Conservation (phyloP, 768 basidiomycete genomes). For the Leccinum arenicola region DNA sequence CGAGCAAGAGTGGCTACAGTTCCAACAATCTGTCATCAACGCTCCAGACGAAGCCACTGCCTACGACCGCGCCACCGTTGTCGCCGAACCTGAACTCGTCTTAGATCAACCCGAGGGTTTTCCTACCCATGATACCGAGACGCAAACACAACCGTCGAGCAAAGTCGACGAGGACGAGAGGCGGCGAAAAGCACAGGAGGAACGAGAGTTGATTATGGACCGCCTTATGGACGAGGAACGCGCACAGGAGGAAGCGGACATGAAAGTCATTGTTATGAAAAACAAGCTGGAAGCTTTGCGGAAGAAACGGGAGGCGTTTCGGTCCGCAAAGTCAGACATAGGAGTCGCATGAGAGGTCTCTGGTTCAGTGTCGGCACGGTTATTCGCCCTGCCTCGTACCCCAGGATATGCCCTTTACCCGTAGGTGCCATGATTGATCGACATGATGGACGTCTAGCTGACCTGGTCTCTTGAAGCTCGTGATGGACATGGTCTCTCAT, state of each 20-base stretch:
- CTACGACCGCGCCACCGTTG: background rate
- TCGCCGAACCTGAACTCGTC: constrained; percentile 48
- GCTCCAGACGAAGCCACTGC: constrained; percentile 47
- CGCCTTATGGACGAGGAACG: constrained; percentile 80
- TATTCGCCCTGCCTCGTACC: background rate
- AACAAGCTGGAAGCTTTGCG: constrained; percentile 59
- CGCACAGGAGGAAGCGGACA: constrained; percentile 44
- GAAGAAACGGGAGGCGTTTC: constrained; percentile 38
- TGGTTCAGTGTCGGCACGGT: background rate
- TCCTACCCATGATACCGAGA: constrained; percentile 33
- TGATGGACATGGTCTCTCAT: background rate
- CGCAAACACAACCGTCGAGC: constrained; percentile 16
- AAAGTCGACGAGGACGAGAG: constrained; percentile 37
- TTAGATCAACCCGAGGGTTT: constrained; percentile 46
- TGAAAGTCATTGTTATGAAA: constrained; percentile 43
- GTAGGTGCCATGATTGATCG: background rate
- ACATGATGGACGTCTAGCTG: background rate
- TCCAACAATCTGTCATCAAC: constrained; percentile 63
- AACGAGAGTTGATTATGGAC: constrained; percentile 84
- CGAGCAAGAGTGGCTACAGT: constrained; percentile 72
- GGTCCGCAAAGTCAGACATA: background rate
- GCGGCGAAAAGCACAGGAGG: constrained; percentile 60
- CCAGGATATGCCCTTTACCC: background rate
- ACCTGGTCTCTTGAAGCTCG: background rate
- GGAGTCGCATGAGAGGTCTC: background rate